These are phyloP conservation scores for Hordeum pubiflorum DNA, from an alignment of 202 grass and related monocot genomes.

Conservation along the genomic window DNA sequence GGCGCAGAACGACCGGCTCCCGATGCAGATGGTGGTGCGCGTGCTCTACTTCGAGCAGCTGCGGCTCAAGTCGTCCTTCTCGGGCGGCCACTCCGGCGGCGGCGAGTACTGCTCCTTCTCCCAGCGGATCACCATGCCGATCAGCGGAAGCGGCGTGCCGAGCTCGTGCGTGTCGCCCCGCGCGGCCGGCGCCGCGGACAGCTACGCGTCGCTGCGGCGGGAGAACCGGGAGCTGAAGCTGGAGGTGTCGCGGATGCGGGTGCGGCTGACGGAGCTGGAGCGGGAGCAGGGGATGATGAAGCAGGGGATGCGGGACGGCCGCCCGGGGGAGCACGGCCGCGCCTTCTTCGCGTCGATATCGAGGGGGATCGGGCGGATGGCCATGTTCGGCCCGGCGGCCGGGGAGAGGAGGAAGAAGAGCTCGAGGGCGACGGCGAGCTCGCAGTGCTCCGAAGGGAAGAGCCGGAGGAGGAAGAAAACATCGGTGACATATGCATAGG, in stretches of 20 bases:
- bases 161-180: slow-evolving; percentile 78
- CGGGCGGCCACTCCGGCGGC: slow-evolving; percentile 15
- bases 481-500: slow-evolving; percentile 13
- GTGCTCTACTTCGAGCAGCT: slow-evolving; percentile 92
- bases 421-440: slow-evolving; percentile 2
- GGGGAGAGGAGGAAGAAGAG: slow-evolving; percentile 33
- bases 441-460: slow-evolving; percentile 26
- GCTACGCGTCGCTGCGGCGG: slow-evolving; percentile 76
- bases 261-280: slow-evolving; percentile 84
- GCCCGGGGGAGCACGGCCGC: slow-evolving; percentile 36
- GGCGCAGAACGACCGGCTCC: slow-evolving; percentile 79
- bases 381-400: slow-evolving; percentile 37
- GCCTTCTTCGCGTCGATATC: slow-evolving; percentile 72
- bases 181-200: slow-evolving; percentile 31
- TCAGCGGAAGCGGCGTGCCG: slow-evolving; percentile 60
- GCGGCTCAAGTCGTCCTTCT: slow-evolving; percentile 67
- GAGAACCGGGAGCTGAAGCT: slow-evolving; percentile 92
- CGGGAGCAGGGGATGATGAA: slow-evolving; percentile 82
- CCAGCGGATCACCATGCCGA: slow-evolving; percentile 39
- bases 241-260: slow-evolving; percentile 77
- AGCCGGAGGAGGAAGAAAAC: slow-evolving; percentile 38
- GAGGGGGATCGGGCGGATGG: slow-evolving; percentile 54
- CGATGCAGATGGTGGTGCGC: slow-evolving; percentile 71
- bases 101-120: slow-evolving; percentile 35
- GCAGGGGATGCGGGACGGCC: slow-evolving; percentile 43